Evolutionary conservation across 345 rosid species (phyloP).

Genomic region (Erysimum cheiranthoides): DNA sequence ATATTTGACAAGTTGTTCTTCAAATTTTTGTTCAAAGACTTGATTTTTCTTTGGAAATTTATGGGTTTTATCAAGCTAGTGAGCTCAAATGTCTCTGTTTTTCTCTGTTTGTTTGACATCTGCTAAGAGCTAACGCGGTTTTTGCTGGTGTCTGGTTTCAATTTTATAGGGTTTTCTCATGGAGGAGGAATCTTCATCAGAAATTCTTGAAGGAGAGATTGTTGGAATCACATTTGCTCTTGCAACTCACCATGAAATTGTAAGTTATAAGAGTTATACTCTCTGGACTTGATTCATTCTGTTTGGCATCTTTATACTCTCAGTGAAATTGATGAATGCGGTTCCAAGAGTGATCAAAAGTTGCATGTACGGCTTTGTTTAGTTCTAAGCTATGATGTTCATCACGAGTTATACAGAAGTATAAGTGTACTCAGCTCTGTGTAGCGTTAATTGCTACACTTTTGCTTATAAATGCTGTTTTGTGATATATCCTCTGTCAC

Average conservation of each 20-base stretch:
- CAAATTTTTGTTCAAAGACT: slow-evolving; percentile 14
- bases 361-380: slow-evolving; percentile 11
- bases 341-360: not conserved
- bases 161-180: slow-evolving; percentile 41
- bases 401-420: slow-evolving; percentile 1
- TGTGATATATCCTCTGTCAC: slow-evolving; percentile 20
- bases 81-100: slow-evolving; percentile 19
- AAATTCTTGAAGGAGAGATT: slow-evolving; percentile 66
- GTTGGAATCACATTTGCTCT: slow-evolving; percentile 72
- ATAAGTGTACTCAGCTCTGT: slow-evolving; percentile 14
- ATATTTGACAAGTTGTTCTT: slow-evolving; percentile 23
- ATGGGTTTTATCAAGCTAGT: slow-evolving; percentile 18
- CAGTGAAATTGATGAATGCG: not conserved
- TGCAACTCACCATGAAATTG: slow-evolving; percentile 73
- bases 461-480: slow-evolving; percentile 4
- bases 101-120: not conserved
- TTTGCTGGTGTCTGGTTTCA: slow-evolving; percentile 6
- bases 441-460: not conserved
- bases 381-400: slow-evolving; percentile 7
- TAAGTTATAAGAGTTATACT: slow-evolving; percentile 51
- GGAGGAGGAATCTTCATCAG: slow-evolving; percentile 58
- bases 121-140: slow-evolving; percentile 9
- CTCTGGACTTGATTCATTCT: slow-evolving; percentile 17
- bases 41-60: slow-evolving; percentile 12
- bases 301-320: not conserved